These are phyloP conservation scores for Annona cherimola DNA, from an alignment of 164 flowering plant genomes.

Conservation along the genomic window DNA sequence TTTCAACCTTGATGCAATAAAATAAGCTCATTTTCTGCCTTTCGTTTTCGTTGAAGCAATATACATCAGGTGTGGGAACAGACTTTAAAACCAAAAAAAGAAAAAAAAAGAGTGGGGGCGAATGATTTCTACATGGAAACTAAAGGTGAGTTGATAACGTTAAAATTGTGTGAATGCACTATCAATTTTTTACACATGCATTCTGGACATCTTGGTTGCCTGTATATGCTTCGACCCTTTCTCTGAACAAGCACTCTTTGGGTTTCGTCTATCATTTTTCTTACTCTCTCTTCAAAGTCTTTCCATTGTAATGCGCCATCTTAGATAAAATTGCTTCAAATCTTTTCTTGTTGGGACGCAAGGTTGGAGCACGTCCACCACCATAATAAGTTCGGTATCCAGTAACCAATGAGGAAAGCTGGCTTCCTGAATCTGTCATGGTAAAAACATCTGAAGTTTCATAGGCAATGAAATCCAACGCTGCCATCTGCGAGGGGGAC, in stretches of 20 bases:
- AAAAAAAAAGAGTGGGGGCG: neutral
- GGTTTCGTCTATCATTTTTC: conserved; percentile 78
- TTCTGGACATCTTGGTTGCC: conserved; percentile 76
- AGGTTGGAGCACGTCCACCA: conserved; percentile 64
- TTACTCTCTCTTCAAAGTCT: conserved; percentile 56
- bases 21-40: neutral
- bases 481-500: conserved; percentile 70
- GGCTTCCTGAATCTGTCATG: conserved; percentile 98
- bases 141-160: no score
- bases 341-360: conserved; percentile 85
- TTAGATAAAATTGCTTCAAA: conserved; percentile 64
- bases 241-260: conserved; percentile 55
- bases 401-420: conserved; percentile 85
- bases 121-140: neutral
- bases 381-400: conserved; percentile 85
- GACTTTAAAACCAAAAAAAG: neutral
- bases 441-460: conserved; percentile 95
- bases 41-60: neutral
- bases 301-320: conserved; percentile 62
- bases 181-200: conserved; percentile 78
- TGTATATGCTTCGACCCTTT: conserved; percentile 70
- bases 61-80: neutral
- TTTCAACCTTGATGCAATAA: conserved; percentile 3
- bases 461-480: conserved; percentile 91
- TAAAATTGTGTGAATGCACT: conserved; percentile 15